Evolutionary conservation across 352 stramenopile genomes (phyloP), one percentile per base, ranked within the genome.

Genomic region (Phytophthora pisi): DNA sequence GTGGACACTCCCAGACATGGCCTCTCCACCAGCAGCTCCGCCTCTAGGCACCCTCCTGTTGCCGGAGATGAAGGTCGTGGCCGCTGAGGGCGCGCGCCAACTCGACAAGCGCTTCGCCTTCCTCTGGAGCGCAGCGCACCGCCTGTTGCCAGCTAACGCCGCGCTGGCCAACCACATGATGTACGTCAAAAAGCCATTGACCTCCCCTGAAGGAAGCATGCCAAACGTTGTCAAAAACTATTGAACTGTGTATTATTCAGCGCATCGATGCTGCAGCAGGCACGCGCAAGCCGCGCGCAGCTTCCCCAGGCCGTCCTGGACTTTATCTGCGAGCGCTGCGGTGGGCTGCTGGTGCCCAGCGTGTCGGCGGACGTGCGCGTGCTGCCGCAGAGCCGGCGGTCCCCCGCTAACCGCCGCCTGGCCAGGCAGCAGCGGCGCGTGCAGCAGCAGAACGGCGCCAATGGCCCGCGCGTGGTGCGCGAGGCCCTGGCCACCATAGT

Each of bases 81-180:
- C 52, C 0, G 55, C 62, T 0, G 61, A 70, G 45, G 83, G 75
- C 72, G 64, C 81, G 5, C 80, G 81, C 34, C 82, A 89, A 63
- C 70, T 92, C 1, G 79, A 92, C 63, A 85, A 89, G 58, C 82
- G 81, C 38, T 78, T 92, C 56, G 73, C 73, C 23, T 93, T 88
- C 64, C 74, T 93, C 42, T 93, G 85, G 85, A 74, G 59, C 43
- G 56, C 80, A 2, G 81, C 83, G n/a, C 83, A 91, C 51, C 55
- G 62, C 9, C 53, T 89, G 34, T 38, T 91, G n/a, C 46, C 66
- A 0, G 76, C 69, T 0, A 87, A 68, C 20, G 59, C 70, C 7
- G 34, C 57, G 38, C 49, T 88, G 46, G 81, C 85, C 57, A 81
- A 90, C 58, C 66, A 84, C 45, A 79, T 90, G 61, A 79, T 76